Evolutionary conservation across 164 flowering plant species (phyloP).

Genomic region (Buxus sempervirens): DNA sequence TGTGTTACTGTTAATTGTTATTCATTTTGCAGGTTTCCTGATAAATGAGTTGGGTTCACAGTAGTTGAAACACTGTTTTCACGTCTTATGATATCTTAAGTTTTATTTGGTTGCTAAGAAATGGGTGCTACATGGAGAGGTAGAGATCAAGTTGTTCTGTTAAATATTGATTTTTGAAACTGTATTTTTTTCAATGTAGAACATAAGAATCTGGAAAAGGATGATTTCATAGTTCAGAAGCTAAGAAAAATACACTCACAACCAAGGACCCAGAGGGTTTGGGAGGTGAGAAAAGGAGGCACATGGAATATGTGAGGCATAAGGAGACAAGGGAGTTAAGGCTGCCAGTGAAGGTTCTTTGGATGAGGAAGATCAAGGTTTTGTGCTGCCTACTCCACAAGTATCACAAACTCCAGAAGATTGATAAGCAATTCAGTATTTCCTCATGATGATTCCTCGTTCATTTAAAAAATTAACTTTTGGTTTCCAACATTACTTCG

Average conservation of each 20-base stretch:
- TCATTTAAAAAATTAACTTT: too few relatives aligned
- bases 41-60: too few relatives aligned
- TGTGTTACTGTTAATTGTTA: too few relatives aligned
- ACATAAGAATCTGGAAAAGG: slow-evolving; percentile 37
- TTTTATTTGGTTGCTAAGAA: too few relatives aligned
- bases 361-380: slow-evolving; percentile 38
- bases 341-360: slow-evolving; percentile 29
- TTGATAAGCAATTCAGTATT: slow-evolving; percentile 32
- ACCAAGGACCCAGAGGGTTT: slow-evolving; percentile 24
- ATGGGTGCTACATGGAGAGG: too few relatives aligned
- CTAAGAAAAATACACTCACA: slow-evolving; percentile 32
- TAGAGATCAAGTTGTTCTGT: too few relatives aligned
- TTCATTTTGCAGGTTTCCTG: too few relatives aligned
- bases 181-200: slow-evolving; percentile 13
- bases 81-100: too few relatives aligned
- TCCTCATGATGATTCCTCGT: too few relatives aligned
- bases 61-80: too few relatives aligned
- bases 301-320: slow-evolving; percentile 32
- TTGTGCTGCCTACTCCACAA: slow-evolving; percentile 30
- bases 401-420: slow-evolving; percentile 27
- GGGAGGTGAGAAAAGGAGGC: slow-evolving; percentile 35
- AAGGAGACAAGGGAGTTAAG: slow-evolving; percentile 38
- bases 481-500: too few relatives aligned
- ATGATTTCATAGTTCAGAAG: slow-evolving; percentile 32
- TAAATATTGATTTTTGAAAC: too few relatives aligned